These are phyloP conservation scores for Sabuloglossum arenarium DNA, from an alignment of 495 filamentous ascomycete genomes.

Conservation along the genomic window DNA sequence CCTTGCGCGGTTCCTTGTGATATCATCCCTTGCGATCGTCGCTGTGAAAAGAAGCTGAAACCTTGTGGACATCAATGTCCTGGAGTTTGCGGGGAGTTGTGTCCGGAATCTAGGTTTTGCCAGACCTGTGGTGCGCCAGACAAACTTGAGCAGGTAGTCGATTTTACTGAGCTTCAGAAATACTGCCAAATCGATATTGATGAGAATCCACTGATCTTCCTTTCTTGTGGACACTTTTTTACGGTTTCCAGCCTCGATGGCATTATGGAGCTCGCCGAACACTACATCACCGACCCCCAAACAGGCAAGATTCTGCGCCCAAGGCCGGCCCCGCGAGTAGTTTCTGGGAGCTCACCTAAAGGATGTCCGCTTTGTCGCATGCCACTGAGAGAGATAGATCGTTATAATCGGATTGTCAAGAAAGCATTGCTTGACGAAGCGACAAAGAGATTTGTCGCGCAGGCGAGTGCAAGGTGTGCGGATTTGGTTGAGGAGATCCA, in stretches of 20 bases:
- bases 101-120: slow-evolving; percentile 33
- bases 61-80: slow-evolving; percentile 50
- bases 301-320: slow-evolving; percentile 11
- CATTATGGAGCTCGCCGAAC: slow-evolving; percentile 35
- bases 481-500: slow-evolving; percentile 24
- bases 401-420: slow-evolving; percentile 46
- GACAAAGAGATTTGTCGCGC: slow-evolving; percentile 42
- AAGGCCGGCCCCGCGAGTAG: background rate
- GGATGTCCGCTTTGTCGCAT: slow-evolving; percentile 42
- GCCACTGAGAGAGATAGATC: slow-evolving; percentile 35
- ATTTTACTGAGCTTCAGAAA: slow-evolving; percentile 26
- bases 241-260: slow-evolving; percentile 41
- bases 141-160: slow-evolving; percentile 26
- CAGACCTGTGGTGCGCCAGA: slow-evolving; percentile 27
- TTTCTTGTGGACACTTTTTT: slow-evolving; percentile 44
- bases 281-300: slow-evolving; percentile 32
- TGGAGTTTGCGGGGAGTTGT: slow-evolving; percentile 43
- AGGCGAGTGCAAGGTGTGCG: slow-evolving; percentile 26
- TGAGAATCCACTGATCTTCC: slow-evolving; percentile 37
- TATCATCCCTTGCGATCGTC: slow-evolving; percentile 39
- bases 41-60: slow-evolving; percentile 32
- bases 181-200: slow-evolving; percentile 38
- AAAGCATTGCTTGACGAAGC: slow-evolving; percentile 43
- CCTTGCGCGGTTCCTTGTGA: slow-evolving; percentile 42
- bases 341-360: slow-evolving; percentile 22